Percentiles rank a stretch among this genome's conserved stretches.
phyloP scores from a whole-genome alignment of 345 rosid genomes.

The Populus simonii region DNA sequence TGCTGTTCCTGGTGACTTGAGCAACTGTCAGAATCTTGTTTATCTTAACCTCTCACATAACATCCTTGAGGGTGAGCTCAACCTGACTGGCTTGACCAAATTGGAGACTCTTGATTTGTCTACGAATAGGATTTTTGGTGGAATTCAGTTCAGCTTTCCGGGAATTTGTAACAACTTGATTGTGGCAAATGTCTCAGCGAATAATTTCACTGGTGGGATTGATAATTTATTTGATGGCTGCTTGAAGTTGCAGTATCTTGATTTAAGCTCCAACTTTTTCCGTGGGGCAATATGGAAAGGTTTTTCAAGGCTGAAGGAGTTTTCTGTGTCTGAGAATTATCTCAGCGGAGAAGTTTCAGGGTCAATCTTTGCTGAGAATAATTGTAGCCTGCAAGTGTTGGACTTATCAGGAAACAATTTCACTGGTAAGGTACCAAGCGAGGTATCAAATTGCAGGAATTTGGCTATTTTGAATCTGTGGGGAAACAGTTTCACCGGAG shows the following conservation, averaged over 20 bases:
- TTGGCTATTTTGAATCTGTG: constrained; percentile 50
- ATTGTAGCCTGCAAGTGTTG: constrained; percentile 50
- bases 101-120: constrained; percentile 68
- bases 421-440: constrained; percentile 44
- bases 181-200: constrained; percentile 63
- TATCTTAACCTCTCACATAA: constrained; percentile 82
- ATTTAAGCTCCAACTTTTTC: constrained; percentile 63
- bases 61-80: constrained; percentile 49
- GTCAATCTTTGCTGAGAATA: constrained; percentile 36
- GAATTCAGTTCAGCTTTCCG: constrained; percentile 44
- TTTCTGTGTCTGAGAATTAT: constrained; percentile 51
- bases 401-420: constrained; percentile 63
- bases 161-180: constrained; percentile 49
- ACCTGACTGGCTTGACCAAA: constrained; percentile 45
- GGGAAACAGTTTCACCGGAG: constrained; percentile 64
- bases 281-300: constrained; percentile 57
- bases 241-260: constrained; percentile 52
- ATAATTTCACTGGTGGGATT: constrained; percentile 60
- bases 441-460: constrained; percentile 54
- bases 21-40: constrained; percentile 48
- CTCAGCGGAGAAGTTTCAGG: constrained; percentile 43
- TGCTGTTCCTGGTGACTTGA: constrained; percentile 51
- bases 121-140: constrained; percentile 53
- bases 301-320: constrained; percentile 49
- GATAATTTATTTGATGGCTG: constrained; percentile 55